Base-by-base conservation (phyloP, 345 rosid species). In the Geranium rotundifolium region DNA sequence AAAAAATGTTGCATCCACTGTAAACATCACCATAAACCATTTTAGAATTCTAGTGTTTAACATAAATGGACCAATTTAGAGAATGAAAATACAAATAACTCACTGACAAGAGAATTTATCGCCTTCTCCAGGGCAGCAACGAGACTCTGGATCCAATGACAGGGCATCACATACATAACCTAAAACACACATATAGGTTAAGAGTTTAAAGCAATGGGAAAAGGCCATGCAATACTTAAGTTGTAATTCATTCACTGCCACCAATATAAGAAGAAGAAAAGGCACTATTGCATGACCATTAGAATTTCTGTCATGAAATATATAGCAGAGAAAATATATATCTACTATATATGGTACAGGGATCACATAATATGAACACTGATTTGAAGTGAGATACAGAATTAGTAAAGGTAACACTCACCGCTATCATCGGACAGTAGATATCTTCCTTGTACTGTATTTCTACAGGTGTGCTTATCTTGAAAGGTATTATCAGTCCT, bases 81-180 rank as follows among this genome's bases (percentile, higher is more conserved):
- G 66, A 37, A 65, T 56, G 50, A 54, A 57, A 52, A 27, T 54
- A 58, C 54, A 56, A 62, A 71, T 54, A 77, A 84, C 98, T 88
- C 86, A 88, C 98, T 79, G 85, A 84, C 95, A 91, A 83, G 98
- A 77, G 73, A 79, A 89, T 84, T 77, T 89, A 76, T 85, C 89
- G 78, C 89, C 95, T 67, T 76, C 85, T 73, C 46, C 71, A 46
- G 96, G 91, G 56, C 96, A 89, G 75, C 96, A 92, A 58, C 80
- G 95, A 60, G 90, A 82, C 59, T 71, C 72, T 6, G 91, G 82
- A 77, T 89, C 87, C 75, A 89, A 62, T 3, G 96, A 83, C 61
- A 92, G 57, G 41, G 95, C 87, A 84, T 87, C 81, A 67, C 98
- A 92, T 23, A 92, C 93, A 79, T 84, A 80, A 31, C 96, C 96